Evolutionary conservation across 179 eudicot genomes (phyloP).

Genomic region (Heliamphora pulchella): DNA sequence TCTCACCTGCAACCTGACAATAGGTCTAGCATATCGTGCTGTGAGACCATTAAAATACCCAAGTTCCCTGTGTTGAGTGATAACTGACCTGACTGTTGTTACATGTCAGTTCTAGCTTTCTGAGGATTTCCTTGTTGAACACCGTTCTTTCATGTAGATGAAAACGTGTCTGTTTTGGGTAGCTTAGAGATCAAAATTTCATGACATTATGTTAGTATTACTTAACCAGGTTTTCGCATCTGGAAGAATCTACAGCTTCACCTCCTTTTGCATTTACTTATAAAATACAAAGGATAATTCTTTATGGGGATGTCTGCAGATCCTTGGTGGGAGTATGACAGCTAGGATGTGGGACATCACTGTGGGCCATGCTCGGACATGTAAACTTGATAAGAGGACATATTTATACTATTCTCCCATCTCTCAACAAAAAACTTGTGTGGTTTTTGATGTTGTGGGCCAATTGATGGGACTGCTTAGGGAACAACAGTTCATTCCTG

Average conservation of each 20-base stretch:
- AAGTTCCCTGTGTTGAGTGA: background rate
- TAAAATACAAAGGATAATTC: too few species aligned
- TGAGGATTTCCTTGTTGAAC: background rate
- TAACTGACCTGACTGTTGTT: background rate
- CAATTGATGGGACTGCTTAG: conserved; percentile 57
- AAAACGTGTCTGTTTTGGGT: too few species aligned
- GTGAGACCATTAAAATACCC: background rate
- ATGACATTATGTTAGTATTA: background rate
- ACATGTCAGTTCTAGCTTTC: background rate
- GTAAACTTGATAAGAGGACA: conserved; percentile 51
- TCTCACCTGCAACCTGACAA: background rate
- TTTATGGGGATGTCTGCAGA: conserved; percentile 29
- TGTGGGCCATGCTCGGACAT: conserved; percentile 74
- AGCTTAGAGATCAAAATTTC: too few species aligned
- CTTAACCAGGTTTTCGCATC: background rate
- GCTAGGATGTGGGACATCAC: conserved; percentile 91
- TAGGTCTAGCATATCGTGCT: background rate
- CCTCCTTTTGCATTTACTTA: background rate
- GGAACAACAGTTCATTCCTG: conserved; percentile 41
- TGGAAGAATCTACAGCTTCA: background rate
- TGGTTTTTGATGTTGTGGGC: conserved; percentile 65
- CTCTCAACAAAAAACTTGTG: conserved; percentile 45
- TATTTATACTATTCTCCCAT: conserved; percentile 49
- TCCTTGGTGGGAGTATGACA: conserved; percentile 87
- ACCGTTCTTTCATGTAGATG: background rate